phyloP scores from a whole-genome alignment of 352 stramenopile genomes.

The Phytophthora sp. region DNA sequence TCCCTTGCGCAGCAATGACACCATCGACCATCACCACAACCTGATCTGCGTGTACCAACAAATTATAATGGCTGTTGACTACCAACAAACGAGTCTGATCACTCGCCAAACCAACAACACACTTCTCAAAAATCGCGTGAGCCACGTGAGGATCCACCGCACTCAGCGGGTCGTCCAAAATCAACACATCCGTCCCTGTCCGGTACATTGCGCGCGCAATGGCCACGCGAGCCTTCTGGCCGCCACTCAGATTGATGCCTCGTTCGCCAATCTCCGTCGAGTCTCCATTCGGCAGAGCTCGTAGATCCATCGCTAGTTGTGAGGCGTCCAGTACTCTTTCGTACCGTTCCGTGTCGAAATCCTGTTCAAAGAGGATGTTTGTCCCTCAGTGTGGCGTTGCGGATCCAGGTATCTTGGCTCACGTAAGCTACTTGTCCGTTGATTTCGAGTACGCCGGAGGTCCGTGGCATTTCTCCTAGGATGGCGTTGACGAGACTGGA shows the following conservation, averaged over 20 bases:
- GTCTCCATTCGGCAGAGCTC: constrained; percentile 49
- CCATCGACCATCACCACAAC: constrained; percentile 76
- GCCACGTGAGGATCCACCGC: constrained; percentile 95
- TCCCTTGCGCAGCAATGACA: constrained; percentile 73
- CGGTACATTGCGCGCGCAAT: constrained; percentile 92
- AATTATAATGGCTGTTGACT: constrained; percentile 92
- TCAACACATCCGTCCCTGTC: constrained; percentile 83
- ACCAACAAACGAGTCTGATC: constrained; percentile 88
- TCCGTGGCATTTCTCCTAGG: constrained; percentile 50
- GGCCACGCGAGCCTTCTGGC: constrained; percentile 71
- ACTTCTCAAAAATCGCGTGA: constrained; percentile 91
- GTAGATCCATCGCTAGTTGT: constrained; percentile 44
- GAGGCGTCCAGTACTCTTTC: constrained; percentile 33
- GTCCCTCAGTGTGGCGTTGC: constrained; percentile 86
- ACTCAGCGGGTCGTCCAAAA: constrained; percentile 94
- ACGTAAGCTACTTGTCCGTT: constrained; percentile 68
- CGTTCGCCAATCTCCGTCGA: constrained; percentile 56
- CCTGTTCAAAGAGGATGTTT: constrained; percentile 89
- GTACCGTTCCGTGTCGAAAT: constrained; percentile 39
- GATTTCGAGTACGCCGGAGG: constrained; percentile 21
- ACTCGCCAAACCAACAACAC: constrained; percentile 66
- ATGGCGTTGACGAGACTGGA: constrained; percentile 56
- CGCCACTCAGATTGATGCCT: constrained; percentile 59
- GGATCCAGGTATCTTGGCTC: constrained; percentile 92
- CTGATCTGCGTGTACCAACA: constrained; percentile 59